Evolutionary conservation across 495 filamentous ascomycete species (phyloP).

Genomic region (Elaphomyces granulatus): DNA sequence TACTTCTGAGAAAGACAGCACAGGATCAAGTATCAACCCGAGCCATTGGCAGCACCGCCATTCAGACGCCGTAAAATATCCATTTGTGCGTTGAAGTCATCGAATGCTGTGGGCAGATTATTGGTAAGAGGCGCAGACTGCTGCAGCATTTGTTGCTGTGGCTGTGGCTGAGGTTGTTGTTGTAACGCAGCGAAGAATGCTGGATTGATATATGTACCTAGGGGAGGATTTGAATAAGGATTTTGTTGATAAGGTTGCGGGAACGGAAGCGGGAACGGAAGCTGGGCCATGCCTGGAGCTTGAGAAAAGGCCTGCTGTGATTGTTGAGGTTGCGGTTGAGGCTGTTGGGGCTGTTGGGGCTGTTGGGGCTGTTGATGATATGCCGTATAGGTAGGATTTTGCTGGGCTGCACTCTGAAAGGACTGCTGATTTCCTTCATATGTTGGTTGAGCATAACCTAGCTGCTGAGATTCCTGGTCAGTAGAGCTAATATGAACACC

Average conservation of each 20-base stretch:
- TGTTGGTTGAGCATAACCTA: constrained; percentile 13
- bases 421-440: constrained; percentile 16
- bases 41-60: constrained; percentile 8
- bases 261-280: constrained; percentile 29
- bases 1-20: too few relatives aligned
- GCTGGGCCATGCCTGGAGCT: constrained; percentile 18
- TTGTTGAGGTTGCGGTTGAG: constrained; percentile 5
- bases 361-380: constrained; percentile 14
- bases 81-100: constrained; percentile 33
- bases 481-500: not conserved
- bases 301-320: constrained; percentile 17
- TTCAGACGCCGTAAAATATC: constrained; percentile 31
- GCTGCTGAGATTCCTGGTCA: constrained; percentile 12
- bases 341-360: constrained; percentile 23
- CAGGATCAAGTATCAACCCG: too few relatives aligned
- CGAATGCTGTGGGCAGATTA: constrained; percentile 17
- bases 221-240: constrained; percentile 23
- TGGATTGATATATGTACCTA: constrained; percentile 51
- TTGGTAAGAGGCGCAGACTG: constrained; percentile 30
- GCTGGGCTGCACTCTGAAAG: constrained; percentile 17
- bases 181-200: constrained; percentile 42
- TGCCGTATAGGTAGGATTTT: constrained; percentile 16
- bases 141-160: constrained; percentile 22
- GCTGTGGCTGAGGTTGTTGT: constrained; percentile 29
- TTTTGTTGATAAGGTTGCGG: constrained; percentile 26